Evolutionary conservation across 805 yeast species (phyloP).

Genomic region (Lachancea dasiensis): DNA sequence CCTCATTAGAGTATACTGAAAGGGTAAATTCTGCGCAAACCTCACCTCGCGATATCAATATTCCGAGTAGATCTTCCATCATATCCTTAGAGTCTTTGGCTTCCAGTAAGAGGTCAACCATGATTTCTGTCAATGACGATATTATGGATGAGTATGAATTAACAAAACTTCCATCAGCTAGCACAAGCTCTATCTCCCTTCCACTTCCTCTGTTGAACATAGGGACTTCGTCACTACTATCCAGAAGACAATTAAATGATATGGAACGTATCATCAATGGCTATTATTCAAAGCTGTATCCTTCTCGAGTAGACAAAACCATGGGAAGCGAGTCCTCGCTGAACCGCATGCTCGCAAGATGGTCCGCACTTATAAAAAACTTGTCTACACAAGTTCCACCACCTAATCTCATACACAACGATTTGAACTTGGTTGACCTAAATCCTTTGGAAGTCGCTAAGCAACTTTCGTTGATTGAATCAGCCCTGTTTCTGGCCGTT

Average conservation of each 20-base stretch:
- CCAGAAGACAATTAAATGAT: constrained; percentile 31
- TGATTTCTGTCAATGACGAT: constrained; percentile 37
- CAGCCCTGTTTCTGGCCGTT: constrained; percentile 56
- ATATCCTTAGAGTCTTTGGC: constrained; percentile 24
- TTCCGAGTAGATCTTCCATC: constrained; percentile 24
- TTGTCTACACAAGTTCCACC: neutral
- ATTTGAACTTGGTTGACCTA: constrained; percentile 35
- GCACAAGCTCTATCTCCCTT: constrained; percentile 38
- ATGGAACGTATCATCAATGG: constrained; percentile 45
- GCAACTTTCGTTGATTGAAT: constrained; percentile 68
- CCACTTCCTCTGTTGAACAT: constrained; percentile 27
- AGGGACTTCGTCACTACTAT: constrained; percentile 35
- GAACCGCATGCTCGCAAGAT: constrained; percentile 45
- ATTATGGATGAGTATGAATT: constrained; percentile 56
- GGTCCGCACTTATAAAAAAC: constrained; percentile 33
- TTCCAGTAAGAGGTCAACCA: constrained; percentile 25
- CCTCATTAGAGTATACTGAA: constrained; percentile 42
- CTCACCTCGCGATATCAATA: constrained; percentile 44
- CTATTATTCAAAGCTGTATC: constrained; percentile 45
- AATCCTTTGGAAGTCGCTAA: constrained; percentile 73
- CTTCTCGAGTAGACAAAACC: constrained; percentile 1
- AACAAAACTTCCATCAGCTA: constrained; percentile 37
- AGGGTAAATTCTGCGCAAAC: constrained; percentile 36
- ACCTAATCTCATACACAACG: constrained; percentile 13
- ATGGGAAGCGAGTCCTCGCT: neutral